phyloP scores from a whole-genome alignment of 2,329 filamentous ascomycete genomes.

The Sarocladium oryzae region DNA sequence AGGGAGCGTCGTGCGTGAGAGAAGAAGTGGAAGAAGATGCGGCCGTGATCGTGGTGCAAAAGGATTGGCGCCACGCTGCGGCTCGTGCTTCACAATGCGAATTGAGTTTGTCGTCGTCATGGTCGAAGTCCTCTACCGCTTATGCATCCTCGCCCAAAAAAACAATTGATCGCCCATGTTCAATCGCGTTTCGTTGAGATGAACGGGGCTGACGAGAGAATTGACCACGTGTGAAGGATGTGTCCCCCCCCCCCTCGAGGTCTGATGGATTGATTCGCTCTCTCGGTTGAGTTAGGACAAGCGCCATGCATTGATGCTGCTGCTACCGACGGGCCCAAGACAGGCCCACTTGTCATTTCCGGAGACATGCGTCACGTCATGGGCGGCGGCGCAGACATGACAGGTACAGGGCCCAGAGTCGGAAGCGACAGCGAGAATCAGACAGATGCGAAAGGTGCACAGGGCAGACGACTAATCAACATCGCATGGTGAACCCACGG shows the following conservation, averaged over 20 bases:
- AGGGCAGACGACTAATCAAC: neutral
- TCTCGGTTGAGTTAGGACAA: no score
- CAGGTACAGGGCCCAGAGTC: neutral
- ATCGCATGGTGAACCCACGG: neutral
- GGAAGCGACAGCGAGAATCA: neutral
- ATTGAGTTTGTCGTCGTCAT: no score
- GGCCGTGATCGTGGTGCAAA: constrained; percentile 5
- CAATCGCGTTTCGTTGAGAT: no score
- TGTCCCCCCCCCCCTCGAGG: no score
- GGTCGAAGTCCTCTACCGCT: no score
- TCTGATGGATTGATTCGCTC: no score
- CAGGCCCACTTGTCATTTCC: constrained; percentile 6
- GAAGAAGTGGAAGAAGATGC: neutral
- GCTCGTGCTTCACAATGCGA: no score
- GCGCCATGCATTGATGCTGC: no score
- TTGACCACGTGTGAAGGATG: no score
- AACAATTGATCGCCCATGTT: no score
- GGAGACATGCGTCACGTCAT: neutral
- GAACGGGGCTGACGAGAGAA: no score
- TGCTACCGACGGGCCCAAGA: neutral
- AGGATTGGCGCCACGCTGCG: neutral
- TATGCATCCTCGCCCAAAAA: no score
- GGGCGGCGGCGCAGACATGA: neutral
- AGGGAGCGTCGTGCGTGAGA: neutral
- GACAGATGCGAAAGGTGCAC: neutral